phyloP scores from a whole-genome alignment of 352 stramenopile genomes.

The Globisporangium sylvaticum region DNA sequence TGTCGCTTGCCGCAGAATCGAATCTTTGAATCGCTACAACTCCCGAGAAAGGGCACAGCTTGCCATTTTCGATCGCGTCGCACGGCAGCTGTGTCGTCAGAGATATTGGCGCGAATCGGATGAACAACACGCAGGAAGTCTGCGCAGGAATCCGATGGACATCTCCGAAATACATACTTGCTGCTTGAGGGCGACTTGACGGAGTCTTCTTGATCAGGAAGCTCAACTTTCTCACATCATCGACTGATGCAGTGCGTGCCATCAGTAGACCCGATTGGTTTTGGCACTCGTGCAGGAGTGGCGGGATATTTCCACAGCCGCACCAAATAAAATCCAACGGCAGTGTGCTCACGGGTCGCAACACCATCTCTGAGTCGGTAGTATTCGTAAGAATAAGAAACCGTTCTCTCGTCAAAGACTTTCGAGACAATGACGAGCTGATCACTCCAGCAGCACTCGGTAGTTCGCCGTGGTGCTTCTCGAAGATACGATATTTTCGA shows the following conservation, averaged over 20 bases:
- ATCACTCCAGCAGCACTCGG: not conserved
- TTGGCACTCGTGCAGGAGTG: constrained; percentile 8
- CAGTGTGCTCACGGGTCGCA: constrained; percentile 71
- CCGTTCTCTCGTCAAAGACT: constrained; percentile 13
- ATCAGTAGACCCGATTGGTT: constrained; percentile 17
- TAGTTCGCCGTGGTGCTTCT: constrained; percentile 18
- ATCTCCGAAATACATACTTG: constrained; percentile 50
- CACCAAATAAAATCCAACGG: constrained; percentile 64
- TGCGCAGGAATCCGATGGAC: constrained; percentile 43
- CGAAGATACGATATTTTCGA: constrained; percentile 67
- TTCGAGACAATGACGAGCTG: constrained; percentile 7
- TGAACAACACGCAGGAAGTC: constrained; percentile 42
- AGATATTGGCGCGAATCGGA: constrained; percentile 71
- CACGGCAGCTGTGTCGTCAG: constrained; percentile 37
- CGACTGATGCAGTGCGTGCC: constrained; percentile 24
- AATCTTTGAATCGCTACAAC: constrained; percentile 80
- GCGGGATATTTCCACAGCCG: constrained; percentile 7
- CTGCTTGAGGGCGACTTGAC: constrained; percentile 5
- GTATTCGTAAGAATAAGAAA: constrained; percentile 58
- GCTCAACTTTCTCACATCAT: constrained; percentile 26
- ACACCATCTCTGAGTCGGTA: constrained; percentile 39
- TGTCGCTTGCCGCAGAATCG: constrained; percentile 12
- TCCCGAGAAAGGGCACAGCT: constrained; percentile 49
- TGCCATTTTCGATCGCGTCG: constrained; percentile 60
- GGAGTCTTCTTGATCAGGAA: constrained; percentile 2